A percentile compares a stretch with the other conserved stretches of the same genome.
Evolutionary conservation across 2,329 filamentous ascomycete species (phyloP).

Genomic region (Epicoccum nigrum): DNA sequence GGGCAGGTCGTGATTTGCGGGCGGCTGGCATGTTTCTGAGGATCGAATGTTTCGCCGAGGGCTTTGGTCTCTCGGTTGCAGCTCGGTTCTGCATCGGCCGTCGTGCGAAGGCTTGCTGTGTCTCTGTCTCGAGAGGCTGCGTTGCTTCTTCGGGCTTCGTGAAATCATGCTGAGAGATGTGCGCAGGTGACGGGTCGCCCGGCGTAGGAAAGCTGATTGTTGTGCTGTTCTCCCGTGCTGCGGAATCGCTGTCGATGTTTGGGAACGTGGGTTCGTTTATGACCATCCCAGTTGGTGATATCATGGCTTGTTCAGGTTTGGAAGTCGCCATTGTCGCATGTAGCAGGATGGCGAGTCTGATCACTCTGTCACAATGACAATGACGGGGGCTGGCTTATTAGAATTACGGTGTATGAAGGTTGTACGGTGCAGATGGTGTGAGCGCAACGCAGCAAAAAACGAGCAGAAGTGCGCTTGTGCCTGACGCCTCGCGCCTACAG

Average conservation of each 20-base stretch:
- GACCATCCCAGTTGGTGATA: conserved; percentile 15
- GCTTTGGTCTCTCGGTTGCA: conserved; percentile 40
- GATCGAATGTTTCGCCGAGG: conserved; percentile 28
- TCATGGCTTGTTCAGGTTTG: background rate
- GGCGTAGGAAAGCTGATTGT: conserved; percentile 9
- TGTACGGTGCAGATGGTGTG: background rate
- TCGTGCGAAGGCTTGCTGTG: conserved; percentile 7
- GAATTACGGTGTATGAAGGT: background rate
- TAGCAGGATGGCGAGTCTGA: background rate
- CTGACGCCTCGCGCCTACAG: conserved; percentile 3
- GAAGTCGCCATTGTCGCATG: conserved; percentile 2
- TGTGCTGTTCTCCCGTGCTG: background rate
- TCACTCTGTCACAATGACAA: background rate
- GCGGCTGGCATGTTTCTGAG: conserved; percentile 26
- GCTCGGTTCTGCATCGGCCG: conserved; percentile 36
- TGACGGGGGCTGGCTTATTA: conserved; percentile 5
- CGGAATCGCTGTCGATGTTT: conserved; percentile 3
- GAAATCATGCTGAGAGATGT: conserved; percentile 9
- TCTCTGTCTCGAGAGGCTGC: background rate
- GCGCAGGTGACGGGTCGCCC: conserved; percentile 3
- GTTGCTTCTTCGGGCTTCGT: background rate
- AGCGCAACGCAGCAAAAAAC: background rate
- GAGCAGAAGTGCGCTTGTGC: background rate
- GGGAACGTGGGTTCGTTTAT: conserved; percentile 17
- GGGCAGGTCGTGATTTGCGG: conserved; percentile 17